phyloP scores from a whole-genome alignment of 1,284 basidiomycete species.

The Cryptococcus amylolentus region DNA sequence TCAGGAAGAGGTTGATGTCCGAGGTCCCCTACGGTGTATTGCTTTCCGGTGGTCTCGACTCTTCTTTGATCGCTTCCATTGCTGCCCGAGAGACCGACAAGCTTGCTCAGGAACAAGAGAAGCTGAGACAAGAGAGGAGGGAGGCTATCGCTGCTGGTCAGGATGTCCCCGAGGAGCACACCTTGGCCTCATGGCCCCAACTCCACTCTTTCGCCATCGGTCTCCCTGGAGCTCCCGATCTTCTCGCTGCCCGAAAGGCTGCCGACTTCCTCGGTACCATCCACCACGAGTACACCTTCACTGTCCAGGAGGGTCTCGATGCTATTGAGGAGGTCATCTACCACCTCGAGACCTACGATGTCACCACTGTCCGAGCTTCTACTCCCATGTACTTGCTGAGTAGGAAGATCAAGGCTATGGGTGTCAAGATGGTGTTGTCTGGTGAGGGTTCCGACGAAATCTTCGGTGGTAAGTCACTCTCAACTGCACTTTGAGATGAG shows the following conservation, averaged over 20 bases:
- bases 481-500: neutral
- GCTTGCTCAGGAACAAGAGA: conserved; percentile 73
- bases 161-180: conserved; percentile 52
- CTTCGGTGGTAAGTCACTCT: conserved; percentile 67
- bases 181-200: conserved; percentile 88
- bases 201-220: conserved; percentile 98
- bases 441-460: conserved; percentile 99
- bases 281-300: conserved; percentile 98
- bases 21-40: conserved; percentile 99
- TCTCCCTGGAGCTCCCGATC: conserved; percentile 90
- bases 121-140: conserved; percentile 57
- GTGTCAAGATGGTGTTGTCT: conserved; percentile 99
- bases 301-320: conserved; percentile 96
- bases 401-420: conserved; percentile 99
- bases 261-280: conserved; percentile 91
- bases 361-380: conserved; percentile 95
- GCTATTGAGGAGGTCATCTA: conserved; percentile 97
- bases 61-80: conserved; percentile 92
- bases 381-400: conserved; percentile 82
- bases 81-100: conserved; percentile 97
- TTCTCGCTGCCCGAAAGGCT: conserved; percentile 89
- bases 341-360: conserved; percentile 98
- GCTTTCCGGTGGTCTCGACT: conserved; percentile 92
- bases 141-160: conserved; percentile 39
- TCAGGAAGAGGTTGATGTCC: conserved; percentile 94